Conservation (phyloP, 2,329 filamentous ascomycete genomes). For the Aspergillus pseudotamarii region DNA sequence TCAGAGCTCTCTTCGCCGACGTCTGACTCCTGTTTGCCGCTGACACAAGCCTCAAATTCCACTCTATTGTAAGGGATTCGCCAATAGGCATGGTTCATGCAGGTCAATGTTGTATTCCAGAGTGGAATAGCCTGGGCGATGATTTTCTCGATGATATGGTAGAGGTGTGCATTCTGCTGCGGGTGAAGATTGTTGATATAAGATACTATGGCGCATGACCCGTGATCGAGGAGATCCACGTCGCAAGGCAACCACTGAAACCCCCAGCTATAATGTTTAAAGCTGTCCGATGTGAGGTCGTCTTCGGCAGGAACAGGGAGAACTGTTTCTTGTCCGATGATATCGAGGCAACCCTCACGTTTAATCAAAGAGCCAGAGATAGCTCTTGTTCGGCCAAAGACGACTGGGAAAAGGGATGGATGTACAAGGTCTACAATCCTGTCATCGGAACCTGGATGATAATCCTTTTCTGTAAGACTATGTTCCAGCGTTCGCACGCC, state of each 20-base stretch:
- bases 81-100: neutral
- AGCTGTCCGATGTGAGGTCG: neutral
- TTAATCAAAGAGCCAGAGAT: conserved; percentile 23
- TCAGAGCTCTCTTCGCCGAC: neutral
- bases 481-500: conserved; percentile 57
- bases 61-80: conserved; percentile 16
- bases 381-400: conserved; percentile 32
- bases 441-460: conserved; percentile 61
- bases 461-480: conserved; percentile 54
- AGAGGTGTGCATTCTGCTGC: conserved; percentile 32
- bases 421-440: conserved; percentile 67
- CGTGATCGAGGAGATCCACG: conserved; percentile 26
- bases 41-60: conserved; percentile 6
- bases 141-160: conserved; percentile 41
- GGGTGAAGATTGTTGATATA: conserved; percentile 53
- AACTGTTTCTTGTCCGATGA: conserved; percentile 18
- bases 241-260: conserved; percentile 55
- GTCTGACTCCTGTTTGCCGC: too few species aligned
- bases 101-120: conserved; percentile 44
- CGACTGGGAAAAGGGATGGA: conserved; percentile 54
- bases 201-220: conserved; percentile 34
- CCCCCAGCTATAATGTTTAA: conserved; percentile 24
- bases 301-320: conserved; percentile 13
- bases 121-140: conserved; percentile 46
- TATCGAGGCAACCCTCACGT: conserved; percentile 27